Percentiles rank a stretch among this genome's conserved stretches.
Evolutionary conservation across 78 protist species (phyloP).

Genomic region (slime mould (Dictyostelium discoideum)): DNA sequence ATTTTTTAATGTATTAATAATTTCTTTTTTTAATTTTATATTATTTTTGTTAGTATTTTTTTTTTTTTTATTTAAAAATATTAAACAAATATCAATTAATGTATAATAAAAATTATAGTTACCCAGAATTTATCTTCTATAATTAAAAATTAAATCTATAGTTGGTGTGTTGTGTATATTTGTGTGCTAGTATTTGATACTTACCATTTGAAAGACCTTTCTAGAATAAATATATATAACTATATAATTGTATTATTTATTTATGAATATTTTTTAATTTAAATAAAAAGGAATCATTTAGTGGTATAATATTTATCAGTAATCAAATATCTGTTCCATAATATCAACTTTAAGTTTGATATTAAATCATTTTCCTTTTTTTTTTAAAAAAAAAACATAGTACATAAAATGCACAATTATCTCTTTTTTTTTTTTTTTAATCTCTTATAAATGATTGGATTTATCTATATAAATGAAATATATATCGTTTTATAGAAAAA

Average conservation of each 20-base stretch:
- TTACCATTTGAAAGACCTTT: no score
- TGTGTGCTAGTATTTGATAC: no score
- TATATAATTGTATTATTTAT: background rate
- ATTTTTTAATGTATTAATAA: no score
- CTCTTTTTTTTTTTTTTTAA: background rate
- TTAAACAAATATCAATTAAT: no score
- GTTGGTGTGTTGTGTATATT: no score
- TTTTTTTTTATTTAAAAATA: no score
- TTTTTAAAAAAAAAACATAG: background rate
- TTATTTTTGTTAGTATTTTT: no score
- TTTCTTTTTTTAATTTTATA: no score
- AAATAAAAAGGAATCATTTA: background rate
- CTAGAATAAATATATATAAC: no score
- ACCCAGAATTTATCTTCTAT: no score
- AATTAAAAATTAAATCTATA: no score
- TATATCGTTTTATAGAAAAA: background rate
- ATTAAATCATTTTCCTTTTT: background rate
- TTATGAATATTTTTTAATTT: background rate
- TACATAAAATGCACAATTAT: background rate
- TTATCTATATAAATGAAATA: background rate
- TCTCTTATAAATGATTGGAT: background rate
- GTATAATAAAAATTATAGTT: no score
- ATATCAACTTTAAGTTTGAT: background rate
- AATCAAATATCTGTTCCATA: conserved; percentile 12
- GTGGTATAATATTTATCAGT: conserved; percentile 7